Percentiles rank a stretch among this genome's conserved stretches.
phyloP scores from a whole-genome alignment of 257 asterid species.

The Scutellaria minor region DNA sequence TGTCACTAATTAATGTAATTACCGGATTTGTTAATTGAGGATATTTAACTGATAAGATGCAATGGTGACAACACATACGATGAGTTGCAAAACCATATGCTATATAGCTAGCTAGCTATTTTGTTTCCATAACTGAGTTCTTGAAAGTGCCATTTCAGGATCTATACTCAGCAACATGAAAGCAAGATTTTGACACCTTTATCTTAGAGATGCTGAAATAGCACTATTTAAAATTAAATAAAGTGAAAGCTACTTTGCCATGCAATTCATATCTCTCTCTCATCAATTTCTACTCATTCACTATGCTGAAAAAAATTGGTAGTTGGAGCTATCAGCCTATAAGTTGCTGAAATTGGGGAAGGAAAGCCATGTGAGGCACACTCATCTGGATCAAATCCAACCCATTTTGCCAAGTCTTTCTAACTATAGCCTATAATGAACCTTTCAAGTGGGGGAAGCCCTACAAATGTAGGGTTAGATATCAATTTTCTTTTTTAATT shows the following conservation, averaged over 20 bases:
- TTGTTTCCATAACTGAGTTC: not conserved
- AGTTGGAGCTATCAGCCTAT: slow-evolving; percentile 48
- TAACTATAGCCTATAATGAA: slow-evolving; percentile 12
- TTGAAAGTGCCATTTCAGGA: slow-evolving; percentile 1
- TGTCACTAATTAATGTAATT: slow-evolving; percentile 8
- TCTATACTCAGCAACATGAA: slow-evolving; percentile 1
- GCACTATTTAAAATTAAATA: not conserved
- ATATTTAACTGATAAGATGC: not conserved
- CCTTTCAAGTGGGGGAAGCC: slow-evolving; percentile 33
- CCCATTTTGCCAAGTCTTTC: slow-evolving; percentile 15
- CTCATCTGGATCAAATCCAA: slow-evolving; percentile 18
- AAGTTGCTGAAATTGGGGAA: slow-evolving; percentile 27
- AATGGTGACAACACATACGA: not conserved
- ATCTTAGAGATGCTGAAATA: slow-evolving; percentile 4
- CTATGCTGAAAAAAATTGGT: slow-evolving; percentile 40
- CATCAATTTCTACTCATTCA: slow-evolving; percentile 30
- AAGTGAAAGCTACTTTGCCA: no score
- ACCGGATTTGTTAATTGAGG: not conserved
- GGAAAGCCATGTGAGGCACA: slow-evolving; percentile 37
- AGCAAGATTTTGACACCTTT: slow-evolving; percentile 15
- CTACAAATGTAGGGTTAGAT: slow-evolving; percentile 39
- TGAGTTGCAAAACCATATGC: not conserved
- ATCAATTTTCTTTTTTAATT: not conserved
- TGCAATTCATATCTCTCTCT: not conserved
- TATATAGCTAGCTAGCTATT: not conserved